Evolutionary conservation across 345 rosid genomes (phyloP).

Genomic region (Alliaria petiolata): DNA sequence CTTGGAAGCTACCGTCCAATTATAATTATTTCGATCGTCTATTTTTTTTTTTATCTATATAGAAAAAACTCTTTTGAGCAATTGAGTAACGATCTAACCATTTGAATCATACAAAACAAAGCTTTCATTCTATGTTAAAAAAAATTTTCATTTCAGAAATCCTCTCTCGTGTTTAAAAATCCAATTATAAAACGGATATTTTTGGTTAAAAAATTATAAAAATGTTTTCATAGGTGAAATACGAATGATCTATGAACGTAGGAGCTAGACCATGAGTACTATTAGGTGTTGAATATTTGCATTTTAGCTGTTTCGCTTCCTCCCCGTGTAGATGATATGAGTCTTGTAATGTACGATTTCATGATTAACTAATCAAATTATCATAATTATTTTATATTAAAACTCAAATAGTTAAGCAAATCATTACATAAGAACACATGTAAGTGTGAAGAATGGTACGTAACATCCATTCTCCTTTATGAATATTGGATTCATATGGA

Average conservation of each 20-base stretch:
- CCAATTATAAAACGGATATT: no score
- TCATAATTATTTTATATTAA: neutral
- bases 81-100: neutral
- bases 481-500: neutral
- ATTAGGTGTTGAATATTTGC: slow-evolving; percentile 23
- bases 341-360: slow-evolving; percentile 1
- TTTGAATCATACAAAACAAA: neutral
- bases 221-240: neutral
- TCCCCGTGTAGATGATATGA: slow-evolving; percentile 4
- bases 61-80: neutral
- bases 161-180: neutral
- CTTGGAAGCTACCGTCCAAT: no score
- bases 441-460: slow-evolving; percentile 21
- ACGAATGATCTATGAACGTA: neutral
- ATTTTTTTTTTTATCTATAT: neutral
- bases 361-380: slow-evolving; percentile 17
- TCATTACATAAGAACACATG: slow-evolving; percentile 6
- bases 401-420: neutral
- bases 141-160: no score
- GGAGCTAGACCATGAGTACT: slow-evolving; percentile 4
- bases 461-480: slow-evolving; percentile 12
- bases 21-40: neutral
- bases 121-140: no score
- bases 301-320: slow-evolving; percentile 1
- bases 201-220: neutral